Conservation (phyloP, 2,329 filamentous ascomycete species). For the Scolecobasidium constrictum region DNA sequence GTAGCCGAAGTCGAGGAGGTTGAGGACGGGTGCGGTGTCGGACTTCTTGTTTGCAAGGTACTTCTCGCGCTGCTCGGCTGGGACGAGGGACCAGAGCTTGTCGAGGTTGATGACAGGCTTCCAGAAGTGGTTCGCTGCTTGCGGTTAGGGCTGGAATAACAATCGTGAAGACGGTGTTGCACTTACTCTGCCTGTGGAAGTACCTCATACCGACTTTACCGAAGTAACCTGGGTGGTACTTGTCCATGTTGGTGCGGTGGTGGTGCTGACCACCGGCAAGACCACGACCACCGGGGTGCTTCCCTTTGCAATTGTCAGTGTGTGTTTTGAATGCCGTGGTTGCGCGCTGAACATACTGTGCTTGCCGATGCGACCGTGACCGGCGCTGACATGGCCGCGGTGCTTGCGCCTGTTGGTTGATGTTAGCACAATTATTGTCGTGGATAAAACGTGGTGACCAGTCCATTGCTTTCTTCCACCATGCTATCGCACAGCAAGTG, state of each 20-base stretch:
- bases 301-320: conserved; percentile 52
- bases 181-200: conserved; percentile 72
- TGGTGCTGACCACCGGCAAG: conserved; percentile 99
- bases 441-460: not conserved
- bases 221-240: conserved; percentile 99
- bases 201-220: conserved; percentile 45
- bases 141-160: too few relatives aligned
- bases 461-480: too few relatives aligned
- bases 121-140: conserved; percentile 85
- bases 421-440: not conserved
- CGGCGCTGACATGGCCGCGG: conserved; percentile 96
- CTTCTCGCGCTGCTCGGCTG: conserved; percentile 82
- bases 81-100: conserved; percentile 97
- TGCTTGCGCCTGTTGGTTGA: conserved; percentile 8
- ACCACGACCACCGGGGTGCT: conserved; percentile 68
- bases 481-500: too few relatives aligned
- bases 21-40: conserved; percentile 93
- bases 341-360: conserved; percentile 8
- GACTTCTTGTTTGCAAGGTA: conserved; percentile 73
- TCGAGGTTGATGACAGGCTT: conserved; percentile 98
- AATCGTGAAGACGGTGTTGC: too few relatives aligned
- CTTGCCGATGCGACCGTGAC: conserved; percentile 64
- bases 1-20: conserved; percentile 95
- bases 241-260: conserved; percentile 85
- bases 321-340: conserved; percentile 1